phyloP scores from a whole-genome alignment of 2,329 filamentous ascomycete genomes.

The Thielaviopsis euricoi region DNA sequence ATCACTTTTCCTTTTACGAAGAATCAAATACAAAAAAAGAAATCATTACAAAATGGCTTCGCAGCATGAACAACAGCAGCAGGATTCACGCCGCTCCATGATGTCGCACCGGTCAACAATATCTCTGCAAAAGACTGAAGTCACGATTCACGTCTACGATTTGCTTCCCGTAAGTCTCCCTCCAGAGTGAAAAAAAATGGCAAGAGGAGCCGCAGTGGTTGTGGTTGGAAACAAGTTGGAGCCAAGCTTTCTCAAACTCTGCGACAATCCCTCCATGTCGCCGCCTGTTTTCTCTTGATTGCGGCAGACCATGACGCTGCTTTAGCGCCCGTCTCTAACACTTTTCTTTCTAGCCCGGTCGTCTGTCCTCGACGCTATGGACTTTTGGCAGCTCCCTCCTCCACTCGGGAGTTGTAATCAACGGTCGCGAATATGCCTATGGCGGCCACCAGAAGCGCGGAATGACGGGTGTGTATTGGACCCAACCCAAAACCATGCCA shows the following conservation, averaged over 20 bases:
- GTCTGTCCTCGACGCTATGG: conserved; percentile 63
- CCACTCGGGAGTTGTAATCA: conserved; percentile 70
- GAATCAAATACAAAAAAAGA: too few species aligned
- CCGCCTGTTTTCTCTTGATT: background rate
- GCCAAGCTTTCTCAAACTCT: background rate
- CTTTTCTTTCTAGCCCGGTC: conserved; percentile 39
- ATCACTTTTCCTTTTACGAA: background rate
- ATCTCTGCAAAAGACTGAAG: conserved; percentile 54
- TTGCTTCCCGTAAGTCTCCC: conserved; percentile 48
- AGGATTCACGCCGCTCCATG: conserved; percentile 19
- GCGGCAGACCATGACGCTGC: background rate
- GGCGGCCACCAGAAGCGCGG: conserved; percentile 59
- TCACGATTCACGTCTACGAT: conserved; percentile 65
- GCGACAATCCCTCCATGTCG: background rate
- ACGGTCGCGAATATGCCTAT: conserved; percentile 67
- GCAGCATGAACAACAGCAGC: conserved; percentile 22
- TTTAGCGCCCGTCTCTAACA: background rate
- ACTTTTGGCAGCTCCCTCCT: conserved; percentile 59
- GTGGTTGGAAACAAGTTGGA: background rate
- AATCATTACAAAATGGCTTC: conserved; percentile 22
- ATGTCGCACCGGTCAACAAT: conserved; percentile 45
- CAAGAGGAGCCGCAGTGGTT: too few species aligned
- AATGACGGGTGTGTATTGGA: conserved; percentile 71
- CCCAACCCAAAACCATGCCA: conserved; percentile 52
- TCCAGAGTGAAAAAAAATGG: conserved; percentile 21